phyloP scores from a whole-genome alignment of 163 green algal genomes.

The Volvox carteri region DNA sequence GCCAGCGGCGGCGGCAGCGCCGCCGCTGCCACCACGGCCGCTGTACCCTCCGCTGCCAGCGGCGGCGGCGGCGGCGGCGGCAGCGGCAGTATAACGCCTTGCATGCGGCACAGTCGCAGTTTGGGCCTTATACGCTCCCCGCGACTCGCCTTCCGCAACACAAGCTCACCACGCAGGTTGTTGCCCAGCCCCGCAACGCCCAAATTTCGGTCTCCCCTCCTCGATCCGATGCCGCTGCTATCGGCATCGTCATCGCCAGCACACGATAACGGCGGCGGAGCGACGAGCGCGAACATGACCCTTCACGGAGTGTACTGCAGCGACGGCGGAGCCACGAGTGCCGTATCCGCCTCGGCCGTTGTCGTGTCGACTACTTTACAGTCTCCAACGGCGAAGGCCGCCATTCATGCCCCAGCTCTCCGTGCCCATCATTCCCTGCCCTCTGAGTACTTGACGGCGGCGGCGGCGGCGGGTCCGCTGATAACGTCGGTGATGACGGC shows the following conservation, averaged over 20 bases:
- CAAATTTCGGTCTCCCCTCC: constrained; percentile 41
- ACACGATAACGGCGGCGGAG: background rate
- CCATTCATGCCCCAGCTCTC: background rate
- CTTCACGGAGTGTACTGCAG: background rate
- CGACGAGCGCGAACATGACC: background rate
- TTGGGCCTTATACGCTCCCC: constrained; percentile 34
- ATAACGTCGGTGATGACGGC: background rate
- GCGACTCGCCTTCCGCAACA: background rate
- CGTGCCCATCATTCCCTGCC: background rate
- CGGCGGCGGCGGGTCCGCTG: background rate
- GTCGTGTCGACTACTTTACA: background rate
- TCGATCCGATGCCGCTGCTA: background rate
- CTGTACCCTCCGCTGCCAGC: too few species aligned
- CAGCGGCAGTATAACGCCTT: background rate
- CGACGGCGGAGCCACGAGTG: background rate
- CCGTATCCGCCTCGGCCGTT: background rate
- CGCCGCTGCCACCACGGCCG: background rate
- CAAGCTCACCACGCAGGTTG: constrained; percentile 27
- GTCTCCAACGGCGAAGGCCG: background rate
- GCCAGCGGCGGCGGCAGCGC: background rate
- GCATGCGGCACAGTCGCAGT: constrained; percentile 28
- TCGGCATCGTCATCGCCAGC: background rate
- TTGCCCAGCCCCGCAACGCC: constrained; percentile 38
- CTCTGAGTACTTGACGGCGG: too few species aligned
- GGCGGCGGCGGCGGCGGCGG: background rate